Base-by-base conservation (phyloP, 75 land plant species). In the Pinus taeda region DNA sequence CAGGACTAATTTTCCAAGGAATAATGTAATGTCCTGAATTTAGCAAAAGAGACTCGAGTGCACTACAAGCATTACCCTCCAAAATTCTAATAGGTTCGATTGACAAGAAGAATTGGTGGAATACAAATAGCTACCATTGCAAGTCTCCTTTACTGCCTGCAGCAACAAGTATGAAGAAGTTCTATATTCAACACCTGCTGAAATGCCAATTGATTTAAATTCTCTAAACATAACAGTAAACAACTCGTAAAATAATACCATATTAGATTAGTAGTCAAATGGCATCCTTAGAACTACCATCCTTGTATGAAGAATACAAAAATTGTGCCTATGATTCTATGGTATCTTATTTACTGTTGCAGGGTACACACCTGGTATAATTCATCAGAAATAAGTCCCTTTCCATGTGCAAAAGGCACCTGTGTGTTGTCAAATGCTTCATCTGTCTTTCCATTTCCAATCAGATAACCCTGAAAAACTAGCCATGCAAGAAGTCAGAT, bases 321-420 rank as follows among this genome's bases (percentile, higher is more conserved):
- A 3, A 60, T 59, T 18, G 6, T 60, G 15, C 22, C 57, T 45
- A 45, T 6, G 49, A 45, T 45, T 8, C 49, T 6, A 45, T 8
- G 49, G 8, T 6, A 45, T 45, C 49, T 45, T 8, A 45, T 45
- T 45, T 6, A 45, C 49, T 45, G 49, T 45, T 45, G 49, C 49
- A 45, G 49, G 49, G 49, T 45, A 45, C 49, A 45, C 1, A 90
- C 92, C 92, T 85, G 67, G 59, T 57, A 90, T 15, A 88, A 58
- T 45, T 90, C 80, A 21, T 77, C 81, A 21, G 90, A 85, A 60
- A 90, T 88, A 37, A 90, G 81, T 30, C 90, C 91, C 84, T 86
- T 81, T 20, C 85, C 84, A 79, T 86, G 77, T 26, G 86, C 87
- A 75, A 84, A 85, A 30, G 82, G 83, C 4, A 91, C 69, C 53